A percentile compares a stretch with the other conserved stretches of the same genome.
These are phyloP conservation scores for Sequoia sempervirens DNA, from an alignment of 75 land plant species.

Conservation along the genomic window DNA sequence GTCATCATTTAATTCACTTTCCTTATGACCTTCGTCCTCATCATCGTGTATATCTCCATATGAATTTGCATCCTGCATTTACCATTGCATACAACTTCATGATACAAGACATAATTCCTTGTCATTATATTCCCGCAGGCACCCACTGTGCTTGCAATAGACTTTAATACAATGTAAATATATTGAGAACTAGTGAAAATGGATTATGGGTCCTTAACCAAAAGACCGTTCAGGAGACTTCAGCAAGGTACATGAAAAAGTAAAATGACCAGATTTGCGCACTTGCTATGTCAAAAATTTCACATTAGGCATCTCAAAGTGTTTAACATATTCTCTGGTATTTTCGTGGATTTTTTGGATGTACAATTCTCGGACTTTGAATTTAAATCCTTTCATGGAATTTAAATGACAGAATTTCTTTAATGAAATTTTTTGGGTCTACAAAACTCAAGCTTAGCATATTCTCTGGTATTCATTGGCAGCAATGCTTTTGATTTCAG, in stretches of 20 bases:
- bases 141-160: not conserved
- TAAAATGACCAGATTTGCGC: not conserved
- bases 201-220: not conserved
- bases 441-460: not conserved
- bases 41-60: not conserved
- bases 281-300: not conserved
- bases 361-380: not conserved
- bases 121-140: not conserved
- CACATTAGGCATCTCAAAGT: not conserved
- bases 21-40: not conserved
- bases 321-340: not conserved
- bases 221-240: too few relatives aligned
- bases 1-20: slow-evolving; percentile 1
- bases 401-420: not conserved
- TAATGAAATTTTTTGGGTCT: not conserved
- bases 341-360: not conserved
- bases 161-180: not conserved
- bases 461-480: not conserved
- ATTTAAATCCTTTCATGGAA: not conserved
- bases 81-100: not conserved
- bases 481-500: not conserved
- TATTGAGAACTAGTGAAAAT: not conserved
- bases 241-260: too few relatives aligned
- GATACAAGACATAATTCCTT: not conserved
- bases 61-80: not conserved